Evolutionary conservation across 768 basidiomycete species (phyloP), one percentile per base, ranked within the genome.

Genomic region (Trametes gibbosa): DNA sequence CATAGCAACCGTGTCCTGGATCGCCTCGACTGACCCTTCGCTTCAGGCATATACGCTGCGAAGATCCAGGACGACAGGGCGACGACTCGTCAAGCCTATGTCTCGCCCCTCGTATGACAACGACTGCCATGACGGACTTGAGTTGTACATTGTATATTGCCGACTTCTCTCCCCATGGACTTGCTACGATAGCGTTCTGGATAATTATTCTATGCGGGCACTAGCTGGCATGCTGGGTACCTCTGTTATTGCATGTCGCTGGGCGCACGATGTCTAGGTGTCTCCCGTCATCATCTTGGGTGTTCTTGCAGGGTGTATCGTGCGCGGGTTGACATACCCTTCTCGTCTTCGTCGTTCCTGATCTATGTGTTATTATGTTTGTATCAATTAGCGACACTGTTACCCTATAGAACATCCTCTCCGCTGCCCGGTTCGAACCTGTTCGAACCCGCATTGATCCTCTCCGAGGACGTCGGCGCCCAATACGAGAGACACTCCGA

Each of bases 11-110:
- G 17, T 14, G 13, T 13, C 25, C n/a, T 27, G 8, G 13, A 34
- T 16, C 16, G 16, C 29, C 34, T 32, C 37, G 9, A 41, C 50
- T 50, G 42, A 56, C 24, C 16, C 51, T 24, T 17, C n/a, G 12
- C 9, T 13, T 27, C 50, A 62, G 61, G 56, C 16, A 62, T 62
- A 27, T 53, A 62, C n/a, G 61, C 61, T 16, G 35, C 51, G 5
- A 62, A 57, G 42, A 40, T 58, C 12, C 56, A 57, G 35, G 55
- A 62, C 25, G 61, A 62, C 47, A 35, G 55, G 40, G 45, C 51
- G 12, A 23, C 42, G 10, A 34, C 51, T 7, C 56, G 50, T 9
- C 55, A 39, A 4, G 8, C 23, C 3, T 50, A 53, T 35, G 16
- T 50, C 2, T 3, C 56, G 12, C 7, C 55, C 17, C 10, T 40